A percentile compares a stretch with the other conserved stretches of the same genome.
Conservation (phyloP, 2,329 filamentous ascomycete genomes). For the Aspergillus fumigatus region DNA sequence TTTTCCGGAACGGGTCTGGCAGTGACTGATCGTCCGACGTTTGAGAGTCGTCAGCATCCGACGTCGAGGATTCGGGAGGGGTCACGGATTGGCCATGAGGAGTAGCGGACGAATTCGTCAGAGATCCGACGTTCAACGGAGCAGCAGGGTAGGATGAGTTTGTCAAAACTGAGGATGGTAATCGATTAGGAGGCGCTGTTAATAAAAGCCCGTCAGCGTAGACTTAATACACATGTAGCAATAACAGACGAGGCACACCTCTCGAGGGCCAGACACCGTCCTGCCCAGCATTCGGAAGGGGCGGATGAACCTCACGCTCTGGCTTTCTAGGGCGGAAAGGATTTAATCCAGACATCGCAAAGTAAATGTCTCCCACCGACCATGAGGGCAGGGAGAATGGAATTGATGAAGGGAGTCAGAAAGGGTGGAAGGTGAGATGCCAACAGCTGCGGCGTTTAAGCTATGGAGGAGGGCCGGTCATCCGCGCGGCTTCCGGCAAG, state of each 20-base stretch:
- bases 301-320: conserved; percentile 27
- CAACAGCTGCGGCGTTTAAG: background rate
- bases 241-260: background rate
- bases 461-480: conserved; percentile 1
- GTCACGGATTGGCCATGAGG: conserved; percentile 17
- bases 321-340: conserved; percentile 46
- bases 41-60: conserved; percentile 22
- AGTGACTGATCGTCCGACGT: conserved; percentile 30
- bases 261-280: background rate
- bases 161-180: conserved; percentile 1
- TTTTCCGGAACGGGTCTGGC: conserved; percentile 37
- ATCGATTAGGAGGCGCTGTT: conserved; percentile 6
- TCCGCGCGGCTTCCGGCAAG: conserved; percentile 11
- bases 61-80: conserved; percentile 19
- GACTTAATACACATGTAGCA: background rate
- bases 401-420: conserved; percentile 10
- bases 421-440: conserved; percentile 3
- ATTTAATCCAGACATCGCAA: conserved; percentile 47
- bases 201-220: conserved; percentile 11
- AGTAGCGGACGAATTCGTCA: conserved; percentile 13
- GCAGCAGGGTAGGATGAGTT: conserved; percentile 5
- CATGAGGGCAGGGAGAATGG: conserved; percentile 23
- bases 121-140: conserved; percentile 10
- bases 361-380: conserved; percentile 20
- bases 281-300: conserved; percentile 8